Evolutionary conservation across 495 filamentous ascomycete genomes (phyloP).

Genomic region (Hypomontagnella monticulosa): DNA sequence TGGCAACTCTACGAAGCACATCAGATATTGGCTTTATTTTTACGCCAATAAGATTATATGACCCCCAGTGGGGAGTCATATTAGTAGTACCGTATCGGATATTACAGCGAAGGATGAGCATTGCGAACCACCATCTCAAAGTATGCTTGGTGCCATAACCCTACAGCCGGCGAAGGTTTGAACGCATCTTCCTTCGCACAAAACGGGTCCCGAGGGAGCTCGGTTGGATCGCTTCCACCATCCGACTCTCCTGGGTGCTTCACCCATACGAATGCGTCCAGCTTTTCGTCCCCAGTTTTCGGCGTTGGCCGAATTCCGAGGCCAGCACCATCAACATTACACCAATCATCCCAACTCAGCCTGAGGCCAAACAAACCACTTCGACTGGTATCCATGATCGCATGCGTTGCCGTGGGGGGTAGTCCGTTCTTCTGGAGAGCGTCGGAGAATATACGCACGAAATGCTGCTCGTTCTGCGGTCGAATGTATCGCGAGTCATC

Average conservation of each 20-base stretch:
- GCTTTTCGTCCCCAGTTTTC: constrained; percentile 60
- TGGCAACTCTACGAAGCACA: no score
- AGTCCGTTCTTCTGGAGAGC: constrained; percentile 61
- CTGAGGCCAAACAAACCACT: constrained; percentile 69
- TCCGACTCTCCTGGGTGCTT: constrained; percentile 74
- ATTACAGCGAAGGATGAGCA: not conserved
- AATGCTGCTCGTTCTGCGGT: constrained; percentile 66
- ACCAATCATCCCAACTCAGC: constrained; percentile 71
- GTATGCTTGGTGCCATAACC: constrained; percentile 72
- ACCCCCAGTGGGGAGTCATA: no score
- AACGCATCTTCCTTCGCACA: constrained; percentile 59
- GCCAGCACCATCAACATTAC: constrained; percentile 70
- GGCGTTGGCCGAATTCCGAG: constrained; percentile 68
- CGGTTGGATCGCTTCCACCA: constrained; percentile 64
- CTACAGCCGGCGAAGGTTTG: constrained; percentile 68
- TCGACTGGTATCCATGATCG: constrained; percentile 59
- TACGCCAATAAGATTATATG: no score
- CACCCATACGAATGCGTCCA: constrained; percentile 74
- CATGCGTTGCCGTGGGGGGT: constrained; percentile 55
- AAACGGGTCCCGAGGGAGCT: constrained; percentile 64
- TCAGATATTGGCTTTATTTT: no score
- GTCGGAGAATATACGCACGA: constrained; percentile 65
- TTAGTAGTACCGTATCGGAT: not conserved
- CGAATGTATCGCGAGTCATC: constrained; percentile 42
- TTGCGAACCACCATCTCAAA: constrained; percentile 60